Evolutionary conservation across 306 rosid species (phyloP).

Genomic region (Medicago lupulina): DNA sequence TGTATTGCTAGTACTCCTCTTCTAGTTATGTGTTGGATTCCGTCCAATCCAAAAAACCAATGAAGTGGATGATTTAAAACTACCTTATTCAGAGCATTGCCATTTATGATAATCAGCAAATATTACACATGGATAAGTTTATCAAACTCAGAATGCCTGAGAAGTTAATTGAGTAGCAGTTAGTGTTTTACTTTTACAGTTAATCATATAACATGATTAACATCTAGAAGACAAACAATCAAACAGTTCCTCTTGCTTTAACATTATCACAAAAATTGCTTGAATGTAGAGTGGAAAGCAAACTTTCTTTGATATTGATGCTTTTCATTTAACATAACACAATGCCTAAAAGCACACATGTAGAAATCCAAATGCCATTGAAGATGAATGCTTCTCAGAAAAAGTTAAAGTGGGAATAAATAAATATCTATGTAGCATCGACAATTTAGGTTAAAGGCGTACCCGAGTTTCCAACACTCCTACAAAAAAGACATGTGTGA

Average conservation of each 20-base stretch:
- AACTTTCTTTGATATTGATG: slow-evolving; percentile 3
- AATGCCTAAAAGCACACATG: not conserved
- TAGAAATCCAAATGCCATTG: slow-evolving; percentile 8
- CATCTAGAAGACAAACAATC: slow-evolving; percentile 18
- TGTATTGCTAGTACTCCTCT: not conserved
- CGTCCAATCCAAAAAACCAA: slow-evolving; percentile 19
- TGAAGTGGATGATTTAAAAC: slow-evolving; percentile 17
- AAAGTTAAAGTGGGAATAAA: slow-evolving; percentile 4
- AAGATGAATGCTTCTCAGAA: slow-evolving; percentile 9
- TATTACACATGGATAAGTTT: not conserved
- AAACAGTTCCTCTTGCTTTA: slow-evolving; percentile 18
- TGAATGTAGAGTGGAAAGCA: slow-evolving; percentile 11
- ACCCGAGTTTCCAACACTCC: not conserved
- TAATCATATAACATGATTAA: not conserved
- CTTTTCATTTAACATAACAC: slow-evolving; percentile 16
- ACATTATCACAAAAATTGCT: not conserved
- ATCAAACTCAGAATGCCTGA: not conserved
- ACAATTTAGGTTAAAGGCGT: not conserved
- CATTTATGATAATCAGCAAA: not conserved
- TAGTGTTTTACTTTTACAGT: not conserved
- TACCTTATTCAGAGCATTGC: not conserved
- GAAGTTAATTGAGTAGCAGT: slow-evolving; percentile 10
- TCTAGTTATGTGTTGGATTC: slow-evolving; percentile 10
- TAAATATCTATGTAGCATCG: not conserved
- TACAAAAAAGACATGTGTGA: not conserved